Evolutionary conservation across 2,329 filamentous ascomycete species (phyloP).

Genomic region (Hirsutella minnesotensis): DNA sequence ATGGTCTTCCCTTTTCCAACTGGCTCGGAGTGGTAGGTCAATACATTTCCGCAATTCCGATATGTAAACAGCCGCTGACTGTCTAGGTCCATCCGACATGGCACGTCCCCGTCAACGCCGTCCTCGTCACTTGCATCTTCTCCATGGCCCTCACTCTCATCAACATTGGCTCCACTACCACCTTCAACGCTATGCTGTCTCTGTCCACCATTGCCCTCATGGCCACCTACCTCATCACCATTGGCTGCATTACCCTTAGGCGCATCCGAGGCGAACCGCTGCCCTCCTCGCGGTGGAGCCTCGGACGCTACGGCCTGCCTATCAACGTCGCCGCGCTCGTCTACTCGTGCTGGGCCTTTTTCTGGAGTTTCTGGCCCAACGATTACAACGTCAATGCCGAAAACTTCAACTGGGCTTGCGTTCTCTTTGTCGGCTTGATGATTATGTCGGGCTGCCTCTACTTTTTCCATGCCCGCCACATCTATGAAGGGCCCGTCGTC

Average conservation of each 20-base stretch:
- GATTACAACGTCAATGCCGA: conserved; percentile 1
- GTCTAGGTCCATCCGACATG: conserved; percentile 7
- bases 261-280: conserved; percentile 20
- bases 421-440: conserved; percentile 5
- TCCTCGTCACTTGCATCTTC: conserved; percentile 16
- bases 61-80: not conserved
- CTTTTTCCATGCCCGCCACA: conserved; percentile 2
- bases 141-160: conserved; percentile 20
- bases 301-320: conserved; percentile 24
- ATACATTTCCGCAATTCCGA: too few species aligned
- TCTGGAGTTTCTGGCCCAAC: conserved; percentile 8
- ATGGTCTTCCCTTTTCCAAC: conserved; percentile 15
- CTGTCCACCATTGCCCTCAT: conserved; percentile 19
- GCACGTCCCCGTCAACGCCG: conserved; percentile 19
- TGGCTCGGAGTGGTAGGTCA: conserved; percentile 6
- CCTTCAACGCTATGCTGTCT: conserved; percentile 22
- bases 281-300: conserved; percentile 21
- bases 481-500: conserved; percentile 5
- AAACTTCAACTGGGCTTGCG: conserved; percentile 7
- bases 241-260: conserved; percentile 19
- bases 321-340: conserved; percentile 20
- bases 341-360: conserved; percentile 11
- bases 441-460: conserved; percentile 3
- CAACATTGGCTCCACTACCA: conserved; percentile 19
- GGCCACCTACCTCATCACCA: conserved; percentile 20